Percentiles rank a stretch among this genome's conserved stretches.
Evolutionary conservation across 176 grass and related monocot genomes (phyloP).

Genomic region (Rhynchospora tenuis): DNA sequence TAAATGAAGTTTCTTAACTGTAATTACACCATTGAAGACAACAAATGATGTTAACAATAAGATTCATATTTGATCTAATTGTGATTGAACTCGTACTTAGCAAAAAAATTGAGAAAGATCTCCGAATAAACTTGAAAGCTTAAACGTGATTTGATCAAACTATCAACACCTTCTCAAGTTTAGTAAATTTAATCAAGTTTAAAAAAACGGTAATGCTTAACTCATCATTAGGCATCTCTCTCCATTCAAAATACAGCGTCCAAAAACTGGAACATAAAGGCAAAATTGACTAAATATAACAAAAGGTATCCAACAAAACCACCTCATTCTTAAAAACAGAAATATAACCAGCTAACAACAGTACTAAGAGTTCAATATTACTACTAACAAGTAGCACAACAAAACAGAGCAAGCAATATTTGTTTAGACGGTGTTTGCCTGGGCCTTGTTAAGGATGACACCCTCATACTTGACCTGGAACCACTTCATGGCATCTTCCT

Average conservation of each 20-base stretch:
- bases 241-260: not conserved
- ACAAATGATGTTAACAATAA: not conserved
- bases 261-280: not conserved
- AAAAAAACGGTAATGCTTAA: not conserved
- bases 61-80: not conserved
- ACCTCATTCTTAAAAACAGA: slow-evolving; percentile 7
- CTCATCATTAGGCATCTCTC: not conserved
- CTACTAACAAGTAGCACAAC: not conserved
- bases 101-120: not conserved
- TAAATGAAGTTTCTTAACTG: not conserved
- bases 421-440: slow-evolving; percentile 37
- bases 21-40: not conserved
- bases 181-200: not conserved
- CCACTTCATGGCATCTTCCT: slow-evolving; percentile 73
- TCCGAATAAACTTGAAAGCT: not conserved
- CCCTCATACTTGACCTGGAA: slow-evolving; percentile 77
- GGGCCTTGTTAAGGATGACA: slow-evolving; percentile 64
- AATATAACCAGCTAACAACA: slow-evolving; percentile 4
- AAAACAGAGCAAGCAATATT: not conserved
- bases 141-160: not conserved
- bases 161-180: not conserved
- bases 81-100: not conserved
- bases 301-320: slow-evolving; percentile 8
- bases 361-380: slow-evolving; percentile 16
- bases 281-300: slow-evolving; percentile 22